Evolutionary conservation across 2,329 filamentous ascomycete species (phyloP), one percentile per base, ranked within the genome.

Genomic region (Trichoderma sp.): DNA sequence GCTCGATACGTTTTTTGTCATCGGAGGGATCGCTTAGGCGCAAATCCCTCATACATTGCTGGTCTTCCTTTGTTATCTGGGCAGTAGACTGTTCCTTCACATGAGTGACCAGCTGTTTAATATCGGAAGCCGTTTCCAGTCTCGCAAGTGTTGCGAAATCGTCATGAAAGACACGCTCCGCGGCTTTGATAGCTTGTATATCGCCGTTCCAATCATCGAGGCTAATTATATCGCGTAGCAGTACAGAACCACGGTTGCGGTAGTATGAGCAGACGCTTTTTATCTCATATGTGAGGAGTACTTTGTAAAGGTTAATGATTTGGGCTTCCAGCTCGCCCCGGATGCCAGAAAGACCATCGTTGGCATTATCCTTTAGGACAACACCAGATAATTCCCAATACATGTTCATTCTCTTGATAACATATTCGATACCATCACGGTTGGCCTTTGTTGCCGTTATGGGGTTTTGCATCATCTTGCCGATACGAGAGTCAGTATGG

Each of bases 231-330:
- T 81, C 80, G 33, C 81, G 77, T 29, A 83, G 66, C 41, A 85
- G 79, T n/a, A 77, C 79, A 11, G 79, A 21, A 9, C 77, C 72
- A 56, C 78, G 80, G 35, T 82, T 79, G 18, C 81, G 80, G 76
- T 84, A 81, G 78, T 83, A 86, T 14, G 78, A 81, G 69, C 79
- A 84, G 64, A 85, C 78, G 75, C 83, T 86, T 77, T 84, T 85
- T 72, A 86, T 85, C 78, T 84, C 81, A 77, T 85, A 86, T 2
- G 77, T 66, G 27, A 87, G 81, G 35, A 87, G 81, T 65, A 77
- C 80, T 71, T 82, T 78, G 76, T 86, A 87, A 27, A 87, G 82
- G 27, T 81, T 41, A 29, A 82, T 67, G n/a, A 86, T 78, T 7
- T 69, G 72, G 12, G 78, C 75, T 64, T 83, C 74, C 29, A 82